Base-by-base conservation (phyloP, 108 stramenopile genomes). In the Cylindrotheca closterium region DNA sequence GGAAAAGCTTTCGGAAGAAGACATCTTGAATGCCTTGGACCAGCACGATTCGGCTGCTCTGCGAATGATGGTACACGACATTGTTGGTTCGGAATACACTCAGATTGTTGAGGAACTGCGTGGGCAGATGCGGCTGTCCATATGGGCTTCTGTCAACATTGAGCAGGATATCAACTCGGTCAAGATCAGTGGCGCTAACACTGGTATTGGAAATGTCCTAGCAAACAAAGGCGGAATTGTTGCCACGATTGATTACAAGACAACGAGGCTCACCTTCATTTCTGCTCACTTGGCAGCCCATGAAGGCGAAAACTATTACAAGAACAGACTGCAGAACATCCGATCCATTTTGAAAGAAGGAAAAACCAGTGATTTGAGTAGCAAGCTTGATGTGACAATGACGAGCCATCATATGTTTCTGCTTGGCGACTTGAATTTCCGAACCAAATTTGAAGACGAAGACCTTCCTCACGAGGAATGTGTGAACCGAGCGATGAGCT, bases 391-490 rank as follows among this genome's bases (percentile, higher is more conserved):
- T 67, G 85, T 77, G 29, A 62, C 72, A 10, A 53, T 71, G 32
- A 58, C 61, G 4, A 46, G 63, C 33, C 83, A 84, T 63, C 71
- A 78, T 58, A 61, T 57, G 26, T 84, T 84, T 60, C 60, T 79
- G 3, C 52, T 77, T 12, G 83, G 83, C 15, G 83, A 84, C 65
- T 49, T 84, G 34, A 84, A 84, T 55, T 84, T 78, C 51, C 68
- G 79, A 28, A 57, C 62, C 3, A 58, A 67, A 4, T 65, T 74
- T 24, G 37, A 33, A 4, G 61, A 71, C 12, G 73, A 48, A 19
- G 30, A 51, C 4, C 25, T 71, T 3, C 60, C 59, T 3, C 78
- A 82, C 69, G 80, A 78, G 28, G 65, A 57, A 21, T 65, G 63
- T 53, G 73, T 74, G 30, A 56, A 65, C 7, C 47, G 48, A 1